phyloP scores from a whole-genome alignment of 116 monocot genomes.

The Dioscorea cayenensis region DNA sequence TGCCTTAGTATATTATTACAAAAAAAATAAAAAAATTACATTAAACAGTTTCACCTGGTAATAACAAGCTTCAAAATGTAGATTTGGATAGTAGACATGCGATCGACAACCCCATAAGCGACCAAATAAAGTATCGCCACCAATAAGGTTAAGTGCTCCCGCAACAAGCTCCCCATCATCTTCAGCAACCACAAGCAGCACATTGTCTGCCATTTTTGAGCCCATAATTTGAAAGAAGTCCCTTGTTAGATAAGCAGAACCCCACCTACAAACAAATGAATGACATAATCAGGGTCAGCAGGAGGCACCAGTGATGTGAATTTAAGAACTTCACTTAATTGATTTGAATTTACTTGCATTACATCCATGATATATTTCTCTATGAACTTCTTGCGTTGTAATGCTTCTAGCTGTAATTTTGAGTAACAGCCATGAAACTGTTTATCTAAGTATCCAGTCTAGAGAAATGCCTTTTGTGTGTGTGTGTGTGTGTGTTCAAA shows the following conservation, averaged over 20 bases:
- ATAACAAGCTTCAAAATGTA: constrained; percentile 99
- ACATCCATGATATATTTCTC: no score
- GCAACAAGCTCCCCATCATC: constrained; percentile 79
- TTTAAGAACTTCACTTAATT: background rate
- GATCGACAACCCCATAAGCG: constrained; percentile 95
- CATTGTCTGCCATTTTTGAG: constrained; percentile 72
- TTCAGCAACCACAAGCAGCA: constrained; percentile 89
- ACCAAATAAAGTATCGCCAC: constrained; percentile 93
- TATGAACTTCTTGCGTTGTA: no score
- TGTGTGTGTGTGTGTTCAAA: no score
- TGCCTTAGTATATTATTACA: no score
- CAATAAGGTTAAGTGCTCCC: constrained; percentile 92
- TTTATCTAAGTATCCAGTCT: no score
- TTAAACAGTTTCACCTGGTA: constrained; percentile 54
- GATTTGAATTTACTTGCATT: no score
- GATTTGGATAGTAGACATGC: constrained; percentile 70
- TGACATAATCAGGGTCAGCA: background rate
- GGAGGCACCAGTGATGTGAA: background rate
- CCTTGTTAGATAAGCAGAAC: constrained; percentile 78
- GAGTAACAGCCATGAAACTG: no score
- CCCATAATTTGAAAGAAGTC: constrained; percentile 89
- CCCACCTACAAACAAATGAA: constrained; percentile 55
- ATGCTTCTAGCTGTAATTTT: no score
- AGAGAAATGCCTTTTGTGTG: no score
- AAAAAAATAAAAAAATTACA: no score